Conservation (phyloP, 2,329 filamentous ascomycete genomes). For the Akanthomyces uredinophilus region DNA sequence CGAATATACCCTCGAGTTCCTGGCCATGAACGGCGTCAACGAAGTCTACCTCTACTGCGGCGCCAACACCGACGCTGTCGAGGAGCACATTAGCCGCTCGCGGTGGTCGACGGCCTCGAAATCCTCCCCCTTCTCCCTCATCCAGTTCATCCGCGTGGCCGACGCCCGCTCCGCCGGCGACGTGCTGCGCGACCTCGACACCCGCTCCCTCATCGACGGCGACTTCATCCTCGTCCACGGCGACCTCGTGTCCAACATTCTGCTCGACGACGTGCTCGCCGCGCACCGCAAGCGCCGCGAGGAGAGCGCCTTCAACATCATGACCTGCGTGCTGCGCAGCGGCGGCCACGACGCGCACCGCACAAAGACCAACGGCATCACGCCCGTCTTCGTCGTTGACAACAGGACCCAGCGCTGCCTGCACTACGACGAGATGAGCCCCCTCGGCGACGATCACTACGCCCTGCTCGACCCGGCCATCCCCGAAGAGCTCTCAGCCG, state of each 20-base stretch:
- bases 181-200: conserved; percentile 89
- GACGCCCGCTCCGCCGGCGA: conserved; percentile 86
- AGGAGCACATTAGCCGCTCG: conserved; percentile 77
- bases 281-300: conserved; percentile 75
- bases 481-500: conserved; percentile 61
- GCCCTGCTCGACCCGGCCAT: conserved; percentile 73
- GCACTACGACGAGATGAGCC: conserved; percentile 88
- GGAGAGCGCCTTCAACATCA: conserved; percentile 89
- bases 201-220: conserved; percentile 74
- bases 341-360: conserved; percentile 65
- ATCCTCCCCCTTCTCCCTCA: conserved; percentile 63
- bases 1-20: conserved; percentile 95
- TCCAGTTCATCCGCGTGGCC: conserved; percentile 79
- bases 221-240: conserved; percentile 93
- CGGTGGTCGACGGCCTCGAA: conserved; percentile 58
- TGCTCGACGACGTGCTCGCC: conserved; percentile 72
- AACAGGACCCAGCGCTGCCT: conserved; percentile 73
- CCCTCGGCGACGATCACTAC: conserved; percentile 58
- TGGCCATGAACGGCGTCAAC: conserved; percentile 91
- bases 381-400: conserved; percentile 83
- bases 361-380: conserved; percentile 69
- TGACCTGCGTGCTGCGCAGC: conserved; percentile 89
- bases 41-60: conserved; percentile 91
- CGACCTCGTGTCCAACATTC: conserved; percentile 84
- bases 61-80: conserved; percentile 79